A percentile compares a stretch with the other conserved stretches of the same genome.
phyloP scores from a whole-genome alignment of 371 early-diverging fungal genomes.

The Coemansia sp. region DNA sequence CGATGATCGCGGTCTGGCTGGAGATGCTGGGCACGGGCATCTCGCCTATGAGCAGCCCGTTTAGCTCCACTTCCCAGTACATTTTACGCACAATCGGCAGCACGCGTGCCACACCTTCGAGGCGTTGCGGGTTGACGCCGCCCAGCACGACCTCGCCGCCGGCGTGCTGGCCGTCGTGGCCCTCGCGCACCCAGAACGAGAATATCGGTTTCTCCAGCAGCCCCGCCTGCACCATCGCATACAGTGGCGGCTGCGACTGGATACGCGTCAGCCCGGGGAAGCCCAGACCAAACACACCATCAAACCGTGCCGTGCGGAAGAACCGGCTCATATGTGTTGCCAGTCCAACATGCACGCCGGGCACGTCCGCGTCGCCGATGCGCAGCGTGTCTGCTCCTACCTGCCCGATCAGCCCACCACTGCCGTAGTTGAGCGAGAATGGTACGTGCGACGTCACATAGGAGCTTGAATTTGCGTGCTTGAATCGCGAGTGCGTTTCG shows the following conservation, averaged over 20 bases:
- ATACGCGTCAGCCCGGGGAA: slow-evolving; percentile 58
- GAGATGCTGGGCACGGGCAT: slow-evolving; percentile 32
- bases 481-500: slow-evolving; percentile 45
- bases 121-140: slow-evolving; percentile 58
- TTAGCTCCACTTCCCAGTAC: slow-evolving; percentile 54
- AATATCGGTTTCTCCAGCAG: slow-evolving; percentile 45
- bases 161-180: slow-evolving; percentile 49
- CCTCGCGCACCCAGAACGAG: slow-evolving; percentile 56
- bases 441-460: slow-evolving; percentile 58
- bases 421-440: slow-evolving; percentile 66
- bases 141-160: slow-evolving; percentile 70
- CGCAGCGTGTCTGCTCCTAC: slow-evolving; percentile 63
- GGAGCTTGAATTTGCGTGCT: slow-evolving; percentile 50
- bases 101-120: slow-evolving; percentile 51
- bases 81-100: slow-evolving; percentile 53
- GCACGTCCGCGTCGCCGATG: slow-evolving; percentile 51
- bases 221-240: slow-evolving; percentile 35
- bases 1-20: slow-evolving; percentile 50
- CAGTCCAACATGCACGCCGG: slow-evolving; percentile 55
- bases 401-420: slow-evolving; percentile 61
- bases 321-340: slow-evolving; percentile 67
- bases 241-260: slow-evolving; percentile 47
- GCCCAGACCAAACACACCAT: slow-evolving; percentile 69
- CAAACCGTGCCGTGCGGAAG: slow-evolving; percentile 61
- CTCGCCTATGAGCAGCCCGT: slow-evolving; percentile 35